Conservation (phyloP, 768 basidiomycete genomes). For the Mycena polygramma region DNA sequence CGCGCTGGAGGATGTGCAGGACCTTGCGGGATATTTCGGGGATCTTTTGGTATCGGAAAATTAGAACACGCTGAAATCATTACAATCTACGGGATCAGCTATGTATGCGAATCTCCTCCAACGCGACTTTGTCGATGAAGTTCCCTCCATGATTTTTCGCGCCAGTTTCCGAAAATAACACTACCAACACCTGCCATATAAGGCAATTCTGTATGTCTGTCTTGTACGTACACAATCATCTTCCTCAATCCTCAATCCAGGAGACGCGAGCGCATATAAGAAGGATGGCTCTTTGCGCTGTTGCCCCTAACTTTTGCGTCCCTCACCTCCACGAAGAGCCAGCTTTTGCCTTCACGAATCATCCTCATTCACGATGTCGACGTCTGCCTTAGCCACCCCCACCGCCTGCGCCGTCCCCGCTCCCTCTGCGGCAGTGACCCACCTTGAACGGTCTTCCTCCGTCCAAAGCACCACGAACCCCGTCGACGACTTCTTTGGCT, state of each 20-base stretch:
- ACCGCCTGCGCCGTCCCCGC: constrained; percentile 7
- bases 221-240: no score
- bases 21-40: constrained; percentile 29
- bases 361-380: constrained; percentile 1
- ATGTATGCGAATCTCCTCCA: no score
- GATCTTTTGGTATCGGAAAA: constrained; percentile 19
- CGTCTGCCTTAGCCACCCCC: not conserved
- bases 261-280: no score
- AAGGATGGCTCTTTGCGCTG: no score
- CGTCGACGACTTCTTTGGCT: constrained; percentile 53
- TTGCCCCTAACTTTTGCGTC: not conserved
- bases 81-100: no score
- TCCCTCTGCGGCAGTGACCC: constrained; percentile 14
- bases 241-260: no score
- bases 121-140: no score
- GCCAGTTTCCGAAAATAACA: no score
- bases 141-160: no score
- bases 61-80: no score
- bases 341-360: not conserved
- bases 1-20: constrained; percentile 28
- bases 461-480: constrained; percentile 37
- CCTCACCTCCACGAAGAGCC: not conserved
- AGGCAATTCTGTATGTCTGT: not conserved
- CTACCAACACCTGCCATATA: not conserved
- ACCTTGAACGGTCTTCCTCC: constrained; percentile 26